Conservation (phyloP, 2,329 filamentous ascomycete genomes). For the Paraphoma sp. region DNA sequence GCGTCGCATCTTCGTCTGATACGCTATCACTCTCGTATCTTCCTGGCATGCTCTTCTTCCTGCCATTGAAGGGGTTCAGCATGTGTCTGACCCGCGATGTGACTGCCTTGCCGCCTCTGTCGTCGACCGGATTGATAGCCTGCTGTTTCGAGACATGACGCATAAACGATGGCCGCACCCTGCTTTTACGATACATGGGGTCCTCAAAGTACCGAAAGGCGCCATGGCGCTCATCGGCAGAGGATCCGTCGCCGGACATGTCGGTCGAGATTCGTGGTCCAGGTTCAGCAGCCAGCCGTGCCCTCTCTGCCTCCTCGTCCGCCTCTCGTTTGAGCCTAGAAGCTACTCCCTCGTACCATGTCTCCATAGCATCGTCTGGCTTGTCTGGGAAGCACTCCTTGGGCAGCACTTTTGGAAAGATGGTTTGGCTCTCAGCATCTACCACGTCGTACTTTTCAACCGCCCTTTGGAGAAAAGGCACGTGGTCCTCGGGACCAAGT, state of each 20-base stretch:
- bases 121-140: slow-evolving; percentile 32
- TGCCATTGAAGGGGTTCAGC: slow-evolving; percentile 40
- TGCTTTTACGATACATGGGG: slow-evolving; percentile 55
- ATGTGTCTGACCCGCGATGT: slow-evolving; percentile 43
- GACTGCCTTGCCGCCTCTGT: slow-evolving; percentile 31
- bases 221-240: slow-evolving; percentile 51
- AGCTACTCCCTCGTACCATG: slow-evolving; percentile 83
- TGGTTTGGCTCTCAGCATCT: slow-evolving; percentile 68
- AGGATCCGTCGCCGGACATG: slow-evolving; percentile 41
- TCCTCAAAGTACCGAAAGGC: slow-evolving; percentile 58
- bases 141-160: slow-evolving; percentile 46
- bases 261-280: slow-evolving; percentile 41
- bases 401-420: slow-evolving; percentile 67
- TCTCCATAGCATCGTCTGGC: slow-evolving; percentile 79
- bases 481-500: slow-evolving; percentile 86
- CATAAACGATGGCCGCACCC: slow-evolving; percentile 52
- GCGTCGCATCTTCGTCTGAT: slow-evolving; percentile 39
- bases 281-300: slow-evolving; percentile 31
- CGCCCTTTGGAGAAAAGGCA: slow-evolving; percentile 80
- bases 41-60: slow-evolving; percentile 33
- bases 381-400: slow-evolving; percentile 73
- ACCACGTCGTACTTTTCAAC: slow-evolving; percentile 78
- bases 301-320: slow-evolving; percentile 41
- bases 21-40: slow-evolving; percentile 37
- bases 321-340: slow-evolving; percentile 71